Conservation (phyloP, 768 basidiomycete species). For the Roridomyces roridus region DNA sequence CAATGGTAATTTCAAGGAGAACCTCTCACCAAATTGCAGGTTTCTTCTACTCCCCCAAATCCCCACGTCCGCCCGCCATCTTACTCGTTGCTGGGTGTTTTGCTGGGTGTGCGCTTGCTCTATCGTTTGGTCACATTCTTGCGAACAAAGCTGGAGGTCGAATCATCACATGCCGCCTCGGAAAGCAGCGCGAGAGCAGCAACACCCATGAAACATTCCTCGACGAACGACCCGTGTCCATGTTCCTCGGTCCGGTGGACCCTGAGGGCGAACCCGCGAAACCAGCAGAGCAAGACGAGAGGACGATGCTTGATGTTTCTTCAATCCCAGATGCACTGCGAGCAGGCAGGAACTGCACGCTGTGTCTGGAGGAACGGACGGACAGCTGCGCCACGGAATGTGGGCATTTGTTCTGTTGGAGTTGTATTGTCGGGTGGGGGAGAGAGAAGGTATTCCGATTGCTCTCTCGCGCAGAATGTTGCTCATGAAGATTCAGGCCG, state of each 20-base stretch:
- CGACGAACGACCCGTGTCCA: constrained; percentile 66
- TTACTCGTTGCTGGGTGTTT: constrained; percentile 83
- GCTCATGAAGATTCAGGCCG: constrained; percentile 54
- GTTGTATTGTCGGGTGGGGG: constrained; percentile 88
- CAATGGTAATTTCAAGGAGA: neutral
- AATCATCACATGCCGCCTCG: constrained; percentile 27
- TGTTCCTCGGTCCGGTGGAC: constrained; percentile 55
- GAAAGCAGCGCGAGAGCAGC: constrained; percentile 33
- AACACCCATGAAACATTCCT: constrained; percentile 48
- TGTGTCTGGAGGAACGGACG: constrained; percentile 86
- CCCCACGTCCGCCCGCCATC: constrained; percentile 81
- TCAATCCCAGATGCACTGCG: constrained; percentile 58
- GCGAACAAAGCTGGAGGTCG: constrained; percentile 34
- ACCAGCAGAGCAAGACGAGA: constrained; percentile 72
- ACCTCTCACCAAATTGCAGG: constrained; percentile 42
- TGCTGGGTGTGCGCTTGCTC: constrained; percentile 68
- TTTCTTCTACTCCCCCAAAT: constrained; percentile 75
- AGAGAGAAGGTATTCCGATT: constrained; percentile 71
- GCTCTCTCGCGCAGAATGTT: neutral
- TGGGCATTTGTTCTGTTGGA: constrained; percentile 91
- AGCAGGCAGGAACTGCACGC: constrained; percentile 74
- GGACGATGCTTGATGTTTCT: constrained; percentile 67
- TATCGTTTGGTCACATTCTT: constrained; percentile 63
- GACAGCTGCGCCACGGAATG: constrained; percentile 86
- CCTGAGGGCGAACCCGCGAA: constrained; percentile 59